Conservation (phyloP, 1,139 yeast species). For the Lodderomyces oxycetoniae region DNA sequence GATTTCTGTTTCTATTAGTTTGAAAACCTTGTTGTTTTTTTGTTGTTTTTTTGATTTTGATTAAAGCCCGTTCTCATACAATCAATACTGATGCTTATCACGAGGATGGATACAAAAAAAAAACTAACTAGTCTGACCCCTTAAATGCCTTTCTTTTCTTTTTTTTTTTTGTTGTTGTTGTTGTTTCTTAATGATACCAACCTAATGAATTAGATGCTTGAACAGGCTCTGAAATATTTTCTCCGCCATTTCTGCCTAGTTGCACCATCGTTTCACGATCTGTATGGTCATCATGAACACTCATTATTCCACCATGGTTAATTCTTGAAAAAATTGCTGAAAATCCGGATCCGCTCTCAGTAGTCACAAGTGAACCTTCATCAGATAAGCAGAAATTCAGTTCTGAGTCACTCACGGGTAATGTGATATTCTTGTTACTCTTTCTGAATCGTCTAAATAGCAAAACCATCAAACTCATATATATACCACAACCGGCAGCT, state of each 20-base stretch:
- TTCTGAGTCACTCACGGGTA: constrained; percentile 43
- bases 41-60: too few species aligned
- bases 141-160: neutral
- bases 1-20: too few species aligned
- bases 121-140: too few species aligned
- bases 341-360: constrained; percentile 19
- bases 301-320: constrained; percentile 15
- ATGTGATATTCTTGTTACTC: constrained; percentile 32
- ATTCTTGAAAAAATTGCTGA: constrained; percentile 33
- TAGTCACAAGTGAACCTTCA: neutral
- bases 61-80: too few species aligned
- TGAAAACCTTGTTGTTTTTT: too few species aligned
- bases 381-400: constrained; percentile 29
- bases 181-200: constrained; percentile 26
- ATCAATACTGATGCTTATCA: too few species aligned
- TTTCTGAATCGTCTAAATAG: constrained; percentile 36
- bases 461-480: constrained; percentile 48
- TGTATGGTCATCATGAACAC: constrained; percentile 9
- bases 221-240: constrained; percentile 38
- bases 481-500: constrained; percentile 59
- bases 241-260: constrained; percentile 6
- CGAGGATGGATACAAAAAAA: too few species aligned
- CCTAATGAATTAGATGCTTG: constrained; percentile 46
- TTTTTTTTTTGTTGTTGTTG: too few species aligned
- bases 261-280: neutral